Evolutionary conservation across 108 stramenopile genomes (phyloP), one percentile per base, ranked within the genome.

Genomic region (Bacterosira constricta): DNA sequence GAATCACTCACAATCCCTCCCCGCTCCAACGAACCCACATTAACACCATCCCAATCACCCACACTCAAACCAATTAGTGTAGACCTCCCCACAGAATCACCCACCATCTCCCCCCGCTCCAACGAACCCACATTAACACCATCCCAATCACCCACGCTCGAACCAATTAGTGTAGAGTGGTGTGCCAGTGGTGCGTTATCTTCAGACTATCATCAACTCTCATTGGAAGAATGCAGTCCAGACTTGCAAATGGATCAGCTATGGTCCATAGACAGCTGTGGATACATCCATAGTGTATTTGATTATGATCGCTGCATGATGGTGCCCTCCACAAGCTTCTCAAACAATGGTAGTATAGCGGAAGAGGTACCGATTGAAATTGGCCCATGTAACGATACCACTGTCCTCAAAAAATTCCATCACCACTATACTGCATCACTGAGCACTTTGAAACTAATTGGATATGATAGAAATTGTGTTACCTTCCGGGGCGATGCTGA

Each of bases 241-340:
- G 55, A 64, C 46, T 4, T 18, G n/a, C 77, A 78, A 61, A 70
- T 78, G 77, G 77, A 78, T 65, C 77, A 78, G 44, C 61, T 78
- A 4, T 78, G 77, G 77, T 39, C 21, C 15, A 78, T 78, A 69
- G 77, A 78, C 56, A 36, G 20, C 0, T 13, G 39, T 13, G 77
- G 77, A 29, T 60, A 69, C 41, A 65, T 78, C 45, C 77, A 53
- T 26, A 70, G 69, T 29, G 41, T 70, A 23, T 78, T 53, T 20
- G 69, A 78, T 59, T 41, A 57, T 34, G 51, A 58, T 15, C 47
- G 69, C 27, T 78, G 77, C 36, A 78, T 78, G 77, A 34, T 37
- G 21, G 77, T 78, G 20, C 63, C 69, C 25, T 50, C 55, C 2
- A 18, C 36, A 18, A 51, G 25, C 32, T 58, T 25, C 42, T 30